Conservation (phyloP, 345 rosid species). For the Noccaea bulbosa region DNA sequence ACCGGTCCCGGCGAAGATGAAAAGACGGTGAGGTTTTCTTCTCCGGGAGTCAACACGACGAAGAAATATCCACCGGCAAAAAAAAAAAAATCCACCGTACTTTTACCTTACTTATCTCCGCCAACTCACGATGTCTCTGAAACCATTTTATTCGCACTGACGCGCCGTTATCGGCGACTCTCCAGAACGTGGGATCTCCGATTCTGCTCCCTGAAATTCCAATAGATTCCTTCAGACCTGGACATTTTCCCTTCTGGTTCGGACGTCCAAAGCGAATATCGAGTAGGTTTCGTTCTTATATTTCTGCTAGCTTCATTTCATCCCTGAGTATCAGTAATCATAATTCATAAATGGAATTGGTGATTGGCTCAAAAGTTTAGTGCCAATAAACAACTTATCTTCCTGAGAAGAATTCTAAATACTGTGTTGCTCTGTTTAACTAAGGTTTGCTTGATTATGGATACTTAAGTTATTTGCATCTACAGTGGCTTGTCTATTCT, state of each 20-base stretch:
- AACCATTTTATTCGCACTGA: background rate
- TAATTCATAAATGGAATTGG: background rate
- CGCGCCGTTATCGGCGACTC: background rate
- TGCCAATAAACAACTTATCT: background rate
- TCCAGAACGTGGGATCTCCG: background rate
- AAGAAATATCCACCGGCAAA: background rate
- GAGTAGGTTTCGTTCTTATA: slow-evolving; percentile 1
- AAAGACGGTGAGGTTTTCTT: background rate
- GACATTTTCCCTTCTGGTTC: no score
- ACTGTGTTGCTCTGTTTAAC: background rate
- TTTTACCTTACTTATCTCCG: background rate
- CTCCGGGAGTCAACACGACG: slow-evolving; percentile 5
- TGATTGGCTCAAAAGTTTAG: background rate
- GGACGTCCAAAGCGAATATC: background rate
- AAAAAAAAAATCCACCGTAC: background rate
- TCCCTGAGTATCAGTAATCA: background rate
- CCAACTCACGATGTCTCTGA: background rate
- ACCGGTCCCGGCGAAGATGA: background rate
- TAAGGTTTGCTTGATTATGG: background rate
- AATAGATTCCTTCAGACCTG: background rate
- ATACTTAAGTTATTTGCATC: background rate
- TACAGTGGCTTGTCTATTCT: background rate
- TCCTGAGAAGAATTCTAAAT: background rate
- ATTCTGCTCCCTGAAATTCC: no score
- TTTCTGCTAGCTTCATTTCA: background rate